A percentile compares a stretch with the other conserved stretches of the same genome.
These are phyloP conservation scores for Penicillium hordei DNA, from an alignment of 2,329 filamentous ascomycete species.

Conservation along the genomic window DNA sequence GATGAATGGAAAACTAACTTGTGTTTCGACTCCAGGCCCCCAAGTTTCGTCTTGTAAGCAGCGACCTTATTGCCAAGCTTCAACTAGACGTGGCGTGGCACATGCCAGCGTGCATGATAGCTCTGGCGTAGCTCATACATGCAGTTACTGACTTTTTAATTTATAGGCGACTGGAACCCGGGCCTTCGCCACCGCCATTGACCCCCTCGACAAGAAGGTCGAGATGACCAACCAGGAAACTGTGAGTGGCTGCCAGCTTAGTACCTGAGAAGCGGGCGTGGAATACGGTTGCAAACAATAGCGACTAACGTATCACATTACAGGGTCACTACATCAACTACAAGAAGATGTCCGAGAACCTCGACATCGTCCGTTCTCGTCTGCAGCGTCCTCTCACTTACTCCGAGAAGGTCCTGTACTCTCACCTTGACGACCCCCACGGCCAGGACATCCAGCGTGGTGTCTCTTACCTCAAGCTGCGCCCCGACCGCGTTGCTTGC, in stretches of 20 bases:
- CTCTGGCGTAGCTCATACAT: slow-evolving; percentile 2
- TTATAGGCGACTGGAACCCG: slow-evolving; percentile 64
- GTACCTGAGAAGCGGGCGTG: slow-evolving; percentile 10
- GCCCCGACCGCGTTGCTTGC: slow-evolving; percentile 96
- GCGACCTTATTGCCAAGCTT: slow-evolving; percentile 3
- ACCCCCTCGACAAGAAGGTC: slow-evolving; percentile 90
- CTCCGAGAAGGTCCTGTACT: slow-evolving; percentile 99
- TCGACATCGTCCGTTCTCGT: slow-evolving; percentile 81
- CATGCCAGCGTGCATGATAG: slow-evolving; percentile 2
- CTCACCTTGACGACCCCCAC: slow-evolving; percentile 94
- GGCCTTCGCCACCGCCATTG: slow-evolving; percentile 79
- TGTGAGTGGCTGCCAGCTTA: slow-evolving; percentile 37
- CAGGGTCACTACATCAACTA: slow-evolving; percentile 96
- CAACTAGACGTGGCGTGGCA: not conserved
- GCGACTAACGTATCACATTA: slow-evolving; percentile 28
- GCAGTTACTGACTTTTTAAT: slow-evolving; percentile 29
- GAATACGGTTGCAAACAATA: slow-evolving; percentile 6
- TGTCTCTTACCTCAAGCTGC: slow-evolving; percentile 91
- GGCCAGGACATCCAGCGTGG: slow-evolving; percentile 95
- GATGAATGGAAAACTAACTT: slow-evolving; percentile 26
- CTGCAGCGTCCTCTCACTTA: slow-evolving; percentile 92
- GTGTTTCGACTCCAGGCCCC: slow-evolving; percentile 35
- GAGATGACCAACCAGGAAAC: slow-evolving; percentile 97
- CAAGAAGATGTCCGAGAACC: slow-evolving; percentile 97
- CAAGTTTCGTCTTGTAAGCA: slow-evolving; percentile 49